Base-by-base conservation (phyloP, 805 yeast genomes). In the Pichia eremophila region DNA sequence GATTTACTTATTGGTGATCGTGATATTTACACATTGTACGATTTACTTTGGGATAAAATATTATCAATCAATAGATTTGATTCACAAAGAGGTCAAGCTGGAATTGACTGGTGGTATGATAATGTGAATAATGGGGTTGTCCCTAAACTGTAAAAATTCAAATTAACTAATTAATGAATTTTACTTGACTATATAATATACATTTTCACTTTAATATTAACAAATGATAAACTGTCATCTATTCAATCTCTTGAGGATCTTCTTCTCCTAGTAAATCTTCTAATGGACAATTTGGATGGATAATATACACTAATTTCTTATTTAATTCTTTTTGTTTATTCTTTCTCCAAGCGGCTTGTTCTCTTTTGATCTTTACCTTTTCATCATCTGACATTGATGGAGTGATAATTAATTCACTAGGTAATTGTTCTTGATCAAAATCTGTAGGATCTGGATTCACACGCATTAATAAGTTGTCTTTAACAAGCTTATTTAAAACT, bases 261-360 rank as follows among this genome's bases (percentile, higher is more conserved):
- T 46, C 18, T 37, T 54, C 75, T 51, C 76, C 81, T 52, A 77
- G 72, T 61, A 76, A 74, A 55, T 85, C 95, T 54, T 82, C 73
- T 49, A 85, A 77, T 17, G 89, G 85, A 67, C 90, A 84, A 64
- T 87, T 87, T 47, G 96, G 96, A 69, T 87, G 95, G 47, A 78
- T 64, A 34, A 78, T 77, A 53, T 74, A 78, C 15, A 76, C 68
- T 49, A 71, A 54, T 46, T 66, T 54, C 51, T 62, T 63, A 48
- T 47, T 54, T 54, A 50, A 42, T 48, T 58, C 61, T 25, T 50
- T 54, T 8, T 49, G 54, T 39, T 51, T 53, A 36, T 44, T 52
- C 43, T 53, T 58, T 51, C 22, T 45, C 57, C 55, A 54, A 31
- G 37, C 45, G 2, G 25, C 44, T 12, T 39, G 47, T 27, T 45